Base-by-base conservation (phyloP, 2,329 filamentous ascomycete species). In the Mollisia scopiformis region DNA sequence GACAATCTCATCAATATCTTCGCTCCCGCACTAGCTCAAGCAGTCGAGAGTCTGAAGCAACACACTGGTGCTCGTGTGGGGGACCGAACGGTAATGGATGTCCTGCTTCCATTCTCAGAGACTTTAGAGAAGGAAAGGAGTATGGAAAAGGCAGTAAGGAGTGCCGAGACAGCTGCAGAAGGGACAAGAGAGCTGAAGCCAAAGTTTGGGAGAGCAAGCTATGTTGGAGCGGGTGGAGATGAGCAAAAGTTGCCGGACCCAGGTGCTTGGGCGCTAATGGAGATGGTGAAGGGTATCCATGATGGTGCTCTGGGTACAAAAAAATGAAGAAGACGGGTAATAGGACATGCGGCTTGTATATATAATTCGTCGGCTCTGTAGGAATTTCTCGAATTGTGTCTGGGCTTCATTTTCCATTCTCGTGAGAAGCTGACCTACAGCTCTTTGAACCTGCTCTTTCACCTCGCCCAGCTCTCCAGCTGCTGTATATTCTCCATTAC, bases 101-200 rank as follows among this genome's bases (percentile, higher is more conserved):
- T 67, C 8, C 58, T 75, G 37, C 64, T 74, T 14, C 71, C 71
- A 6, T 74, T 73, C 55, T 61, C 69, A 27, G 60, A 67, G 23
- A 62, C 58, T 1, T 57, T 68, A 27, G 59, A 67, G 10, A 74
- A 73, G 61, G 77, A 75, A n/a, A 76, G 75, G 27, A 75, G 78
- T 67, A 68, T 82, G 57, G 76, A 76, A 25, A 75, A 77, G 63
- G 81, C 82, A 28, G 80, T 81, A 16, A 68, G 74, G 59, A 80
- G 77, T 27, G 82, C 82, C 19, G 74, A 78, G 49, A 72, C 76
- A 39, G 82, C 81, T 47, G 77, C 80, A 53, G 76, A 79, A 63
- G 77, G 75, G 28, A 85, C 82, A 28, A 80, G 79, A 64, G 80
- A 78, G n/a, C 81, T 84, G 80, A 79, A 80, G 67, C 81, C 82